Base-by-base conservation (phyloP, 371 early-diverging fungal species). In the Circinella umbellata region DNA sequence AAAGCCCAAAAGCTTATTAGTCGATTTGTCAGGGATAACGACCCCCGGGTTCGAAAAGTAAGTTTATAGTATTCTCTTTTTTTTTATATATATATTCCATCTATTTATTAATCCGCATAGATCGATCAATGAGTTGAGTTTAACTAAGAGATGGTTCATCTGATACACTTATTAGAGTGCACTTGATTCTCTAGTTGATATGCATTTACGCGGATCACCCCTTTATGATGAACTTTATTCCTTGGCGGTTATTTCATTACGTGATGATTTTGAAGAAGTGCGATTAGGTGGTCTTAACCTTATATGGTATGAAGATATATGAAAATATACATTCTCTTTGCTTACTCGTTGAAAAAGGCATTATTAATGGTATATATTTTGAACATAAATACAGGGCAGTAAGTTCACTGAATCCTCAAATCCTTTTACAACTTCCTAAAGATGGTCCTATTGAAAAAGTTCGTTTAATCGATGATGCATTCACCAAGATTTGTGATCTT, bases 401-500 rank as follows among this genome's bases (percentile, higher is more conserved):
- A 62, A 83, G 86, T 63, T 74, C 79, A 11, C 68, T 86, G 8
- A 87, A 87, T 66, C 85, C 87, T 0, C 79, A 86, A 9, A 81
- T 83, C 63, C 75, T 72, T 15, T 78, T 85, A 64, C 77, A 80
- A 64, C 69, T 81, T n/a, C 84, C 80, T 6, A 74, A 79, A 35
- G 76, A 81, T 39, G 73, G 77, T 17, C 67, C 80, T 18, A 55
- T 79, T 10, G 88, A 90, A 55, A 83, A 84, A 13, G 83, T 88
- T 13, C 79, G 91, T n/a, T 69, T 93, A 15, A 87, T 89, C 5
- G 92, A 93, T 71, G 92, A 92, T 71, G 91, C 93, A 10, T 93
- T 93, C 69, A 85, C 89, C 20, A 86, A 88, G 73, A 80, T 90
- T 17, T 93, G 93, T 68, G 93, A 93, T 70, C 80, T 92, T 80